phyloP scores from a whole-genome alignment of 1,284 basidiomycete species.

The Meira nashicola region DNA sequence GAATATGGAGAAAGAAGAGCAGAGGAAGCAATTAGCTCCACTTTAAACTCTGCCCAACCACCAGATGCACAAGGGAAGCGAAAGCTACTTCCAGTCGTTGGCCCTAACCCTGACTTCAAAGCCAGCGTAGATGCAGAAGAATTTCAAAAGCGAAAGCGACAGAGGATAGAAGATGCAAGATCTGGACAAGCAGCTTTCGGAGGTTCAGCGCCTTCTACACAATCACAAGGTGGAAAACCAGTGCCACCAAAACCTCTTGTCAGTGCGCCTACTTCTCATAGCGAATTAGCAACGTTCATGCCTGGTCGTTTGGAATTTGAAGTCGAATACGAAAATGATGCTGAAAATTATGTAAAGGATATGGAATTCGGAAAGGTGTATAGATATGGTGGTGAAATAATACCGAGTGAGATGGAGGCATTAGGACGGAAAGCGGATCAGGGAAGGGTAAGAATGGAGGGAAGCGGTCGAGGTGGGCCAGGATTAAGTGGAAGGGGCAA shows the following conservation, averaged over 20 bases:
- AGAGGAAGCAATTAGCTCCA: constrained; percentile 16
- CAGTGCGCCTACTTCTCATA: constrained; percentile 86
- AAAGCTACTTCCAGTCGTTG: constrained; percentile 29
- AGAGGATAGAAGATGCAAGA: constrained; percentile 43
- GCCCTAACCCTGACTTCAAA: constrained; percentile 37
- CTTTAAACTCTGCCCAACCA: constrained; percentile 7
- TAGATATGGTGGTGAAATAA: constrained; percentile 72
- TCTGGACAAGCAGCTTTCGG: constrained; percentile 27
- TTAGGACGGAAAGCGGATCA: constrained; percentile 34
- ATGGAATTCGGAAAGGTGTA: constrained; percentile 86
- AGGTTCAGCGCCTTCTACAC: neutral
- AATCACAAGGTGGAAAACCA: neutral
- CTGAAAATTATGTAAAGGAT: constrained; percentile 91
- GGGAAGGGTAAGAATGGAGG: constrained; percentile 45
- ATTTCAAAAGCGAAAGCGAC: constrained; percentile 45
- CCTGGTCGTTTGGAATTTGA: constrained; percentile 96
- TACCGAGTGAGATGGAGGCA: constrained; percentile 45
- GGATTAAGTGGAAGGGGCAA: constrained; percentile 16
- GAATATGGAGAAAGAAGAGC: constrained; percentile 35
- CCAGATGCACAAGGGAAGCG: constrained; percentile 13
- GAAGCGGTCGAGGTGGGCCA: constrained; percentile 64
- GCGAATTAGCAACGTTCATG: constrained; percentile 83
- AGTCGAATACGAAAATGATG: constrained; percentile 84
- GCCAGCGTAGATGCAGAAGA: constrained; percentile 38
- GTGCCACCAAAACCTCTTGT: constrained; percentile 65